phyloP scores from a whole-genome alignment of 1,284 basidiomycete species.

The Coriolopsis trogii region DNA sequence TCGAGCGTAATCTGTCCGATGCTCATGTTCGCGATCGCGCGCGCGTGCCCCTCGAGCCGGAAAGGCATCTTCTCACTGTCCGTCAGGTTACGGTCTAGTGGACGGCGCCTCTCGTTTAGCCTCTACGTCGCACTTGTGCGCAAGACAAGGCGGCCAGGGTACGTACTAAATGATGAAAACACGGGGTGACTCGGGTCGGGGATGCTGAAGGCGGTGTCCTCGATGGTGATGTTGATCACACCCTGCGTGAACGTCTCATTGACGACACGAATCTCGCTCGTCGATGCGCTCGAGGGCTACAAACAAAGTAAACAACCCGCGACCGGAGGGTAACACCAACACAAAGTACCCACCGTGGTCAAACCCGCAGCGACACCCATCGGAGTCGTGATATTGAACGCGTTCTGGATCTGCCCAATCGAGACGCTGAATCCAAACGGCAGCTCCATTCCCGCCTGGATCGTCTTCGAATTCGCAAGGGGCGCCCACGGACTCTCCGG shows the following conservation, averaged over 20 bases:
- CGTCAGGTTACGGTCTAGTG: conserved; percentile 53
- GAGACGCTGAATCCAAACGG: conserved; percentile 78
- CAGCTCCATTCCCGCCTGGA: conserved; percentile 60
- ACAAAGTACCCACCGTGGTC: conserved; percentile 41
- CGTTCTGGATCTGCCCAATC: conserved; percentile 71
- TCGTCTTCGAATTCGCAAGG: conserved; percentile 54
- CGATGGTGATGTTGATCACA: conserved; percentile 67
- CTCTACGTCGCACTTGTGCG: too few species aligned
- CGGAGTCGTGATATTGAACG: conserved; percentile 62
- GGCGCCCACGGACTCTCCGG: conserved; percentile 63
- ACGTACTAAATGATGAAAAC: conserved; percentile 64
- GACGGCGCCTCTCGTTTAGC: too few species aligned
- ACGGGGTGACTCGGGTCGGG: conserved; percentile 51
- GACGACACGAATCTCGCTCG: conserved; percentile 54
- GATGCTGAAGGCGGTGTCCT: conserved; percentile 54
- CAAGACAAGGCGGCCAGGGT: background rate
- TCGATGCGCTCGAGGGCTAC: conserved; percentile 57
- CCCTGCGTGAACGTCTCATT: conserved; percentile 63
- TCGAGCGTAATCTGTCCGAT: conserved; percentile 73
- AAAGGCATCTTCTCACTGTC: conserved; percentile 52
- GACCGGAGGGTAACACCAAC: conserved; percentile 4
- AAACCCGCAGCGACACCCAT: conserved; percentile 54
- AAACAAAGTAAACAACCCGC: conserved; percentile 31
- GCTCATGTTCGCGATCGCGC: conserved; percentile 67
- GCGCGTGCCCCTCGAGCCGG: conserved; percentile 63